These are phyloP conservation scores for Patellifolia procumbens DNA, from an alignment of 179 eudicot species.

Conservation along the genomic window DNA sequence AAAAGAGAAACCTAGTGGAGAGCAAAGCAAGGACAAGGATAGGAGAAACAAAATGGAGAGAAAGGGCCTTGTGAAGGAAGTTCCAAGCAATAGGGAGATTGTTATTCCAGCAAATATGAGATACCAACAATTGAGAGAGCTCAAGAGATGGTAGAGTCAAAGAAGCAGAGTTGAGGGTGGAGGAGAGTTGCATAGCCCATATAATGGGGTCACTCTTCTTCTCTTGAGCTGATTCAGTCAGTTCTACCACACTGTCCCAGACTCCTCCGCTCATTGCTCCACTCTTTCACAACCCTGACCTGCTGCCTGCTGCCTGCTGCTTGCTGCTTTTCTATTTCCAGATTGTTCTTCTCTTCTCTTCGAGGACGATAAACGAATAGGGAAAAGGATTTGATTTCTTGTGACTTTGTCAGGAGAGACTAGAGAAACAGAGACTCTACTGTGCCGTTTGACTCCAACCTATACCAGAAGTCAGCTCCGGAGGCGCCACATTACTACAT, in stretches of 20 bases:
- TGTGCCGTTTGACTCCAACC: too few relatives aligned
- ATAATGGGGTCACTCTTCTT: conserved; percentile 57
- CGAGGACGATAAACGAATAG: too few relatives aligned
- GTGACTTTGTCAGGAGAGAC: too few relatives aligned
- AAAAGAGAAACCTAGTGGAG: conserved; percentile 44
- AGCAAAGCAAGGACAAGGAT: conserved; percentile 71
- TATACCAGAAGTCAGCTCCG: too few relatives aligned
- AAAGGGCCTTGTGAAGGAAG: conserved; percentile 71
- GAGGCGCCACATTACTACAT: too few relatives aligned
- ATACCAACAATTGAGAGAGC: conserved; percentile 63
- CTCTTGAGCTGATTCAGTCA: conserved; percentile 64
- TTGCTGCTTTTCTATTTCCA: too few relatives aligned
- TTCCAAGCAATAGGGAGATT: conserved; percentile 80
- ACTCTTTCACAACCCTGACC: too few relatives aligned
- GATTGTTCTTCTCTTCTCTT: too few relatives aligned
- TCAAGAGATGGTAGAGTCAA: conserved; percentile 69
- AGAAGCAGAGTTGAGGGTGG: conserved; percentile 62
- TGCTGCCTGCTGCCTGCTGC: too few relatives aligned
- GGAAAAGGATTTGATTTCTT: too few relatives aligned
- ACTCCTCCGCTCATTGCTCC: conserved; percentile 14
- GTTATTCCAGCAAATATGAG: conserved; percentile 85
- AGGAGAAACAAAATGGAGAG: conserved; percentile 56
- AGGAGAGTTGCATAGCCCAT: conserved; percentile 81
- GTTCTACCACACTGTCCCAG: conserved; percentile 66
- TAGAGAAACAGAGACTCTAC: too few relatives aligned